phyloP scores from a whole-genome alignment of 1,139 yeast species.

The Lodderomyces orthopsilosis region DNA sequence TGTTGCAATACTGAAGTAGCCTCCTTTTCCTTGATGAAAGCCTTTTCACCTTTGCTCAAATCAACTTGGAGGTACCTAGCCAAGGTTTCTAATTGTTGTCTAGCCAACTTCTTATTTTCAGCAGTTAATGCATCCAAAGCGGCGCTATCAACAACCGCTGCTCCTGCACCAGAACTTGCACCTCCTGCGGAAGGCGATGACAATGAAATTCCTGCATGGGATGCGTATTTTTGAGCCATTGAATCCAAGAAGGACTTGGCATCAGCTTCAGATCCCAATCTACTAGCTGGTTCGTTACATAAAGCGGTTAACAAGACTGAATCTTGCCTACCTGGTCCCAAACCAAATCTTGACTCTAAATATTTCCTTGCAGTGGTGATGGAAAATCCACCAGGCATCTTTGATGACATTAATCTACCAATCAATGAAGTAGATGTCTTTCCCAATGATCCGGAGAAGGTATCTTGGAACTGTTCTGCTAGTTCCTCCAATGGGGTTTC shows the following conservation, averaged over 20 bases:
- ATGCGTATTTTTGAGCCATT: conserved; percentile 80
- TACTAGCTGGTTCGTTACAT: conserved; percentile 85
- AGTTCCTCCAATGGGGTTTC: conserved; percentile 94
- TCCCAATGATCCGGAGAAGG: conserved; percentile 85
- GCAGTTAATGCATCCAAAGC: conserved; percentile 92
- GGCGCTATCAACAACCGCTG: conserved; percentile 91
- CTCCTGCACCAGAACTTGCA: conserved; percentile 62
- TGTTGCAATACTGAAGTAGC: conserved; percentile 80
- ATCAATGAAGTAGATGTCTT: conserved; percentile 87
- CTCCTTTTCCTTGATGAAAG: conserved; percentile 82
- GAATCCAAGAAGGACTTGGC: conserved; percentile 88
- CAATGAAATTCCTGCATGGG: conserved; percentile 74
- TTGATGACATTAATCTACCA: conserved; percentile 89
- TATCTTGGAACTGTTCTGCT: conserved; percentile 92
- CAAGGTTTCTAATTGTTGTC: conserved; percentile 91
- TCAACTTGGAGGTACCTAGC: conserved; percentile 95
- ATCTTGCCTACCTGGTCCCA: conserved; percentile 93
- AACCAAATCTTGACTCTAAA: conserved; percentile 86
- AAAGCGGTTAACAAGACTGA: conserved; percentile 78
- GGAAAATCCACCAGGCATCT: conserved; percentile 99
- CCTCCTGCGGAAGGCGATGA: conserved; percentile 54
- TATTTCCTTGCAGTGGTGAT: conserved; percentile 89
- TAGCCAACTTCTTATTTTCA: conserved; percentile 85
- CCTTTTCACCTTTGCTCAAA: conserved; percentile 85
- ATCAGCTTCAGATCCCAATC: conserved; percentile 82